phyloP scores from a whole-genome alignment of 2,329 filamentous ascomycete species.

The Incumbomyces delicatus region DNA sequence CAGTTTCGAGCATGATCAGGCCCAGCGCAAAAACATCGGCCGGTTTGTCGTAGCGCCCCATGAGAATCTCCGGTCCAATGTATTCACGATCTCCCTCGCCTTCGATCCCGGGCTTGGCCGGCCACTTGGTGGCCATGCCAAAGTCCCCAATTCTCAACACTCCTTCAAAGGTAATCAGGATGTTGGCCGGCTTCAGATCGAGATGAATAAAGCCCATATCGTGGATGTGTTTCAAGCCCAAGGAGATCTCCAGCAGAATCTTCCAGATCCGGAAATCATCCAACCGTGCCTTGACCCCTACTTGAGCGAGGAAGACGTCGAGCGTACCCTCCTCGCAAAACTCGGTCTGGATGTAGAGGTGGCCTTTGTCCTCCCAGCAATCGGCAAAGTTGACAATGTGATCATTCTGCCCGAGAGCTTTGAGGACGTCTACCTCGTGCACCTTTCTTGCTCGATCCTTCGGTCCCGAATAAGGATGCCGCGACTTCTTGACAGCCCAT shows the following conservation, averaged over 20 bases:
- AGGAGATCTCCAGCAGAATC: slow-evolving; percentile 74
- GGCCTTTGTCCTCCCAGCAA: slow-evolving; percentile 74
- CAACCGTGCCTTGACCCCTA: slow-evolving; percentile 72
- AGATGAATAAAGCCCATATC: slow-evolving; percentile 69
- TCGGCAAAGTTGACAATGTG: slow-evolving; percentile 78
- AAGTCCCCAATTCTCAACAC: slow-evolving; percentile 59
- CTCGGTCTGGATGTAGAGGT: slow-evolving; percentile 95
- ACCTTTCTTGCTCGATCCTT: slow-evolving; percentile 76
- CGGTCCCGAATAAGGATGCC: slow-evolving; percentile 64
- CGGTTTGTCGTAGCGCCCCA: slow-evolving; percentile 77
- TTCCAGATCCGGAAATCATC: slow-evolving; percentile 99
- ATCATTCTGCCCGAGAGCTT: slow-evolving; percentile 66
- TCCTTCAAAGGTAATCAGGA: slow-evolving; percentile 57
- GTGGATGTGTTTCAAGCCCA: slow-evolving; percentile 83
- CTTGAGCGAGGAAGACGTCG: slow-evolving; percentile 71
- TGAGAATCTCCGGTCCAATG: slow-evolving; percentile 84
- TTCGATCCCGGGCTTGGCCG: slow-evolving; percentile 65
- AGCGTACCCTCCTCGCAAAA: slow-evolving; percentile 92
- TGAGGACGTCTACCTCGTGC: slow-evolving; percentile 71
- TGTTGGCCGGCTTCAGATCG: slow-evolving; percentile 56
- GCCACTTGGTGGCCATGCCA: slow-evolving; percentile 66
- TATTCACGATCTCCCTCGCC: slow-evolving; percentile 94
- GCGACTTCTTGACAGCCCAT: slow-evolving; percentile 90
- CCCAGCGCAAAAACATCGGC: slow-evolving; percentile 91
- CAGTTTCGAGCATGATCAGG: slow-evolving; percentile 88